These are phyloP conservation scores for Saitoella complicata DNA, from an alignment of 805 yeast genomes.

Conservation along the genomic window DNA sequence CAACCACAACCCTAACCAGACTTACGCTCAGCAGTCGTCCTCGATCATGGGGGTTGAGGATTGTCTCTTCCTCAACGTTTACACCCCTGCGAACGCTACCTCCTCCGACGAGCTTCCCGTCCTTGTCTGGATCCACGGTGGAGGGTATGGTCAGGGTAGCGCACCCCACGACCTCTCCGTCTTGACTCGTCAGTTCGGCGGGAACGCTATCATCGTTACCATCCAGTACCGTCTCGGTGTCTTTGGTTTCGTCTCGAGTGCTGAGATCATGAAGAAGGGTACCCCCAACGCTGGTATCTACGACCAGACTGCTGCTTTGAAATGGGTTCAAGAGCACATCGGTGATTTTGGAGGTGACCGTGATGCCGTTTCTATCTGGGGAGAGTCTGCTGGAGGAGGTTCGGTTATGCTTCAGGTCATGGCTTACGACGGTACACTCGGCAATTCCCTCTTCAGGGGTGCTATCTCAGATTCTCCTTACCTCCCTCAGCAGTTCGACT, in stretches of 20 bases:
- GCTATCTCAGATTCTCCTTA: conserved; percentile 13
- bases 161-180: too few species aligned
- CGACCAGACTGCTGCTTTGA: conserved; percentile 24
- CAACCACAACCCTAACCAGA: background rate
- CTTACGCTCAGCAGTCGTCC: conserved; percentile 1
- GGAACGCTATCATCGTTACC: too few species aligned
- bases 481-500: conserved; percentile 11
- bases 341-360: conserved; percentile 25
- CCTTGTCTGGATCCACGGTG: conserved; percentile 13
- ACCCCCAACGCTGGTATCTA: conserved; percentile 22
- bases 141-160: conserved; percentile 7
- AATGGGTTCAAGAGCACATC: conserved; percentile 25
- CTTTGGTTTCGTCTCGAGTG: conserved; percentile 22
- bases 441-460: conserved; percentile 10
- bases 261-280: conserved; percentile 15
- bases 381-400: conserved; percentile 26
- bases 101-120: conserved; percentile 5
- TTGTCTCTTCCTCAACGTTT: conserved; percentile 11
- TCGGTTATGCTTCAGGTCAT: conserved; percentile 21
- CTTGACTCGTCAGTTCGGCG: too few species aligned
- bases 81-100: too few species aligned
- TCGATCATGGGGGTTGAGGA: conserved; percentile 4
- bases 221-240: conserved; percentile 15
- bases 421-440: conserved; percentile 5
- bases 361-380: conserved; percentile 22